Evolutionary conservation across 73 alveolate genomes (phyloP).

Genomic region (Paramecium bursaria): DNA sequence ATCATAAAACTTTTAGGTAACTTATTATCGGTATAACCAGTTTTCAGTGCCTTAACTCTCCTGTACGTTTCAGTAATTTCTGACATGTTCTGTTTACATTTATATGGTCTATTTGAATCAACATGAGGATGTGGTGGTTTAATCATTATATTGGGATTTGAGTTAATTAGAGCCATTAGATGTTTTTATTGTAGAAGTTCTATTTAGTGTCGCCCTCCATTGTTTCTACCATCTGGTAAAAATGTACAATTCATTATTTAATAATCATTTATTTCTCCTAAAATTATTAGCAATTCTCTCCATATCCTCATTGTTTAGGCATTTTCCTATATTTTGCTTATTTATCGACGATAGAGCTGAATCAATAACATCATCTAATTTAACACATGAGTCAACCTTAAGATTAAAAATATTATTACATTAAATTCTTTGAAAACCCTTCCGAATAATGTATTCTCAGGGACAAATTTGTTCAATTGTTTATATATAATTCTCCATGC

Average conservation of each 20-base stretch:
- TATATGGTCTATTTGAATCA: constrained; percentile 5
- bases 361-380: constrained; percentile 59
- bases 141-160: not conserved
- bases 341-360: constrained; percentile 1
- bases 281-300: constrained; percentile 19
- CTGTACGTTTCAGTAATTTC: constrained; percentile 51
- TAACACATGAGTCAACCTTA: constrained; percentile 34
- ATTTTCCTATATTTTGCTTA: constrained; percentile 32
- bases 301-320: constrained; percentile 25
- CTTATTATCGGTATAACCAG: constrained; percentile 13
- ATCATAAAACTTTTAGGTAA: constrained; percentile 16
- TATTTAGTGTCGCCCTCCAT: constrained; percentile 15
- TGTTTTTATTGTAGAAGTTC: constrained; percentile 24
- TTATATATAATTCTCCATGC: constrained; percentile 53
- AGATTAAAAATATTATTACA: too few relatives aligned
- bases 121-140: constrained; percentile 58
- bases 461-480: not conserved
- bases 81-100: not conserved
- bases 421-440: constrained; percentile 36
- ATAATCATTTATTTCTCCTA: constrained; percentile 30
- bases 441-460: constrained; percentile 15
- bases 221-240: constrained; percentile 35
- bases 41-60: not conserved
- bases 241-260: too few relatives aligned
- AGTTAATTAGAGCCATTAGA: not conserved